These are phyloP conservation scores for Lolium multiflorum DNA, from an alignment of 176 grass and related monocot genomes.

Conservation along the genomic window DNA sequence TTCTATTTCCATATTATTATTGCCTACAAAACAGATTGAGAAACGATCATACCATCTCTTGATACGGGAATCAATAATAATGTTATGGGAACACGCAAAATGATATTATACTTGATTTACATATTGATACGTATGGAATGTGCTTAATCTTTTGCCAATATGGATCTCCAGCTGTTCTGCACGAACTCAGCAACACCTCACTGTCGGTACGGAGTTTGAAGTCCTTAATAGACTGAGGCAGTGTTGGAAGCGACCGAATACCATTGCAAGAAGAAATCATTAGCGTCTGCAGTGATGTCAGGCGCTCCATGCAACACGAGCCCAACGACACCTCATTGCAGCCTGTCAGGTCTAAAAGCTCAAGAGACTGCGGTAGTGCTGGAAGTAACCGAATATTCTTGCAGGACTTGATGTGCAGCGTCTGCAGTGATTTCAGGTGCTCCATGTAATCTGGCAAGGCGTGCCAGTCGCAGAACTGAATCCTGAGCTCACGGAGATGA, in stretches of 20 bases:
- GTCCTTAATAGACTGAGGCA: too few species aligned
- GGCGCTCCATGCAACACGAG: background rate
- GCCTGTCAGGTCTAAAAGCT: fast-evolving
- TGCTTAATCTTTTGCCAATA: constrained; percentile 16
- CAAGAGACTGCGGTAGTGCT: background rate
- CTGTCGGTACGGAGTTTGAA: too few species aligned
- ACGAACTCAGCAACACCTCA: background rate
- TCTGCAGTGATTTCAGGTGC: background rate
- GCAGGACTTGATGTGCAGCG: fast-evolving
- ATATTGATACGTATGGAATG: background rate
- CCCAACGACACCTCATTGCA: background rate
- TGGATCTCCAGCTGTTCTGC: background rate
- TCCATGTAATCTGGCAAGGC: background rate
- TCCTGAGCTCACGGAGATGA: background rate
- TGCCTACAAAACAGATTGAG: too few species aligned
- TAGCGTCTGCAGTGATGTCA: too few species aligned
- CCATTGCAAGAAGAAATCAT: fast-evolving
- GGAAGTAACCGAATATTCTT: background rate
- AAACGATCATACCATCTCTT: background rate
- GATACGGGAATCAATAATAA: background rate
- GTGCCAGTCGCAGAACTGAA: fast-evolving
- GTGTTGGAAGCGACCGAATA: too few species aligned
- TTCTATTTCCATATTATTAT: fast-evolving
- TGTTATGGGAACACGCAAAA: background rate
- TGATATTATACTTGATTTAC: background rate